Evolutionary conservation across 208 protist species (phyloP), one percentile per base, ranked within the genome.

Genomic region (Leishmania tarentolae): DNA sequence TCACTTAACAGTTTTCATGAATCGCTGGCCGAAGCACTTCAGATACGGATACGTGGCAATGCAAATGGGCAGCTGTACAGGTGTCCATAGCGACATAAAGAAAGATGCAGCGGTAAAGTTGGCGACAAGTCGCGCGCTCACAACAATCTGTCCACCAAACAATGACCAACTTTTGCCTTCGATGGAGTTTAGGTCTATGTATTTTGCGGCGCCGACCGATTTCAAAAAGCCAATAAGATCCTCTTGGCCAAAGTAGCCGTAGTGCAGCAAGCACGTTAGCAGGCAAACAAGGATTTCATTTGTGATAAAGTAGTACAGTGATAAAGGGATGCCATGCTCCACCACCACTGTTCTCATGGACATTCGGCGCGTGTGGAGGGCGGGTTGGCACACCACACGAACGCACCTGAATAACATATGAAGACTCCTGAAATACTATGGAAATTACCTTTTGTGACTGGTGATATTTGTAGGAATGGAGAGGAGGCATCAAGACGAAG

Each of bases 91-190:
- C 5, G 86, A 81, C 90, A 93, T 91, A 40, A 93, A 89, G 9
- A 91, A 21, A 1, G 90, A 93, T 1, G 90, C 88, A 24, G 86
- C 83, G n/a, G 82, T 87, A 52, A 92, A 93, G 75, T 93, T 90
- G 2, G 87, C 87, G 0, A 93, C 57, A 3, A 93, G 76, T 15
- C 86, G 83, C 17, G 90, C 86, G 63, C 84, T 91, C 35, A 93
- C 82, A 2, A 77, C 83, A 7, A 93, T 2, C 28, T 37, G 76
- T 7, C 77, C 88, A 40, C 83, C 75, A 40, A 88, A 90, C 42
- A 93, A 83, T 7, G 79, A 84, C 86, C 88, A 93, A 63, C 74
- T 88, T 66, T 88, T 91, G 2, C 76, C 72, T 66, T 92, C 87
- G 0, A 89, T 69, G 1, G 76, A 74, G 8, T 84, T 72, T 9